Evolutionary conservation across 2,329 filamentous ascomycete species (phyloP).

Genomic region (Epichloe gansuensis): DNA sequence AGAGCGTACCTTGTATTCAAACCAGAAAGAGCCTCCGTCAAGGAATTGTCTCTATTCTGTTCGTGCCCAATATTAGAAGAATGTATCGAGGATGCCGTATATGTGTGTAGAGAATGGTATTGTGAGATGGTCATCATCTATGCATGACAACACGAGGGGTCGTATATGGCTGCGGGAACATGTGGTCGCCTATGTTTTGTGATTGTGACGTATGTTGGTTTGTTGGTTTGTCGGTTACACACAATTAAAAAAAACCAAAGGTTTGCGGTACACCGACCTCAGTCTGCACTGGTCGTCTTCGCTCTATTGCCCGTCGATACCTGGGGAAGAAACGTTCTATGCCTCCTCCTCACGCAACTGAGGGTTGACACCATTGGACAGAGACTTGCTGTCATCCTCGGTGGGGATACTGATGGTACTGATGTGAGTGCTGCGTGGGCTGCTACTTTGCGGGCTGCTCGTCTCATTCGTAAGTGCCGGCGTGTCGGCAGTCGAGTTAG

Average conservation of each 20-base stretch:
- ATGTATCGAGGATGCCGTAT: conserved; percentile 6
- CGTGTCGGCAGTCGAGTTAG: conserved; percentile 44
- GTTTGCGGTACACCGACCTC: neutral
- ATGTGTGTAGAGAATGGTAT: conserved; percentile 1
- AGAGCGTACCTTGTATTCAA: neutral
- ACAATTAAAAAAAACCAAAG: neutral
- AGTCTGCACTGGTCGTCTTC: neutral
- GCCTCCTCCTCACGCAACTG: conserved; percentile 20
- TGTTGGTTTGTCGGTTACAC: neutral
- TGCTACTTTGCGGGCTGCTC: conserved; percentile 56
- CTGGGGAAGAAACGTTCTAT: conserved; percentile 7
- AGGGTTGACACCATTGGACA: conserved; percentile 8
- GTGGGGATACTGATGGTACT: conserved; percentile 34
- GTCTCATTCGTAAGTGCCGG: conserved; percentile 55
- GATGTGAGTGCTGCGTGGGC: conserved; percentile 48
- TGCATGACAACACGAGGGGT: neutral
- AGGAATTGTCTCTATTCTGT: conserved; percentile 1
- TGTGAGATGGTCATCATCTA: conserved; percentile 2
- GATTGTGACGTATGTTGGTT: neutral
- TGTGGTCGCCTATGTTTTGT: neutral
- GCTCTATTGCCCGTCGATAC: neutral
- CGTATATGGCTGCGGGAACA: neutral
- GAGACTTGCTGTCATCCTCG: conserved; percentile 16
- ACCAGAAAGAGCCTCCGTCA: conserved; percentile 3
- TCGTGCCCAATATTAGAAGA: conserved; percentile 4